phyloP scores from a whole-genome alignment of 495 filamentous ascomycete species.

The Aspergillus nanangensis region DNA sequence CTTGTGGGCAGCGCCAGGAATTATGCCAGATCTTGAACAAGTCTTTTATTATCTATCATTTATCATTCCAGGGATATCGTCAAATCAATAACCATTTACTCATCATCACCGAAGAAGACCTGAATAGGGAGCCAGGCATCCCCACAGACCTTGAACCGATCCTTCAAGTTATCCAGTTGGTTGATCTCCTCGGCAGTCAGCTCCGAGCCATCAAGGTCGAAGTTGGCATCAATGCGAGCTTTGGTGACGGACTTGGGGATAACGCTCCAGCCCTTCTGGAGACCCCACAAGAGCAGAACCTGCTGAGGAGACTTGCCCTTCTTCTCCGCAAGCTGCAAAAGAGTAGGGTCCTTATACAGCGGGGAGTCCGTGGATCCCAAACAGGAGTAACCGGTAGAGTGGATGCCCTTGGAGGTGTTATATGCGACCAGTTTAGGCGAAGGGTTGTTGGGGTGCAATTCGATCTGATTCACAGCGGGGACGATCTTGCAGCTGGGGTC shows the following conservation, averaged over 20 bases:
- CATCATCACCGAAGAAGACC: constrained; percentile 87
- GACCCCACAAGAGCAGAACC: constrained; percentile 63
- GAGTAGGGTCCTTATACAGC: constrained; percentile 53
- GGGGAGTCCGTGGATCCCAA: constrained; percentile 56
- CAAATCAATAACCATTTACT: constrained; percentile 40
- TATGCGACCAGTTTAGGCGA: constrained; percentile 76
- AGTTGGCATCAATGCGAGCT: constrained; percentile 60
- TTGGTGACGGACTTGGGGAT: constrained; percentile 66
- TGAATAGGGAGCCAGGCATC: constrained; percentile 69
- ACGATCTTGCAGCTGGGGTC: constrained; percentile 56
- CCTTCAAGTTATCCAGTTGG: constrained; percentile 57
- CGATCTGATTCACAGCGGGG: constrained; percentile 88
- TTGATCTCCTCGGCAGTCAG: constrained; percentile 60
- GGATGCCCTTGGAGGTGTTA: constrained; percentile 62
- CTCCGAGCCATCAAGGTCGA: constrained; percentile 61
- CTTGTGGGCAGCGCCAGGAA: too few species aligned
- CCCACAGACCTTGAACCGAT: constrained; percentile 70
- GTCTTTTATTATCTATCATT: too few species aligned
- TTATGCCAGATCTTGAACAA: too few species aligned
- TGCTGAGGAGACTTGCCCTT: constrained; percentile 67
- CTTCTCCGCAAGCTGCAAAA: constrained; percentile 56
- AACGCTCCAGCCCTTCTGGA: constrained; percentile 69
- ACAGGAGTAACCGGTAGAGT: constrained; percentile 64
- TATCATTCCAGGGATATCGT: constrained; percentile 15
- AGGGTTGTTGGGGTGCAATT: constrained; percentile 80